Percentiles rank a stretch among this genome's conserved stretches.
phyloP scores from a whole-genome alignment of 1,139 yeast species.

The Lodderomyces margitis region DNA sequence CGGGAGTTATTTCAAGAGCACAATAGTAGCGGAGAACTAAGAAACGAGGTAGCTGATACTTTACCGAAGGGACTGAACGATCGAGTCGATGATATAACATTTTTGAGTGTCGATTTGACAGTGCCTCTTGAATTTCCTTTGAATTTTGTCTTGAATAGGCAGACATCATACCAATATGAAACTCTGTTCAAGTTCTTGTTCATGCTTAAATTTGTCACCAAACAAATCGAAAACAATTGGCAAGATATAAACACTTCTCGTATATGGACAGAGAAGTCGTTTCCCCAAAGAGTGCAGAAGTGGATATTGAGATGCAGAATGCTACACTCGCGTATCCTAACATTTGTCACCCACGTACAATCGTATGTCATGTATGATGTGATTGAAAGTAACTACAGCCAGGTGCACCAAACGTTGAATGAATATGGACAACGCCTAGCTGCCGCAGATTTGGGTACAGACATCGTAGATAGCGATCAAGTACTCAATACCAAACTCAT shows the following conservation, averaged over 20 bases:
- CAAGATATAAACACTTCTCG: slow-evolving; percentile 62
- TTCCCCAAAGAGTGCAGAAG: slow-evolving; percentile 40
- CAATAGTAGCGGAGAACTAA: neutral
- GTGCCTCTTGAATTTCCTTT: slow-evolving; percentile 81
- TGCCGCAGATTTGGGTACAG: neutral
- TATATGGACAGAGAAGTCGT: slow-evolving; percentile 60
- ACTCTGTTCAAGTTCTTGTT: slow-evolving; percentile 71
- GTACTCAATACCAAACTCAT: slow-evolving; percentile 7
- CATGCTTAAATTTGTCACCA: slow-evolving; percentile 60
- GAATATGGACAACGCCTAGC: neutral
- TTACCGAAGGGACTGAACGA: neutral
- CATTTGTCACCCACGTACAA: slow-evolving; percentile 55
- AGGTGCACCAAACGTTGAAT: neutral
- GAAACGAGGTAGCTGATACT: neutral
- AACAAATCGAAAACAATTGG: slow-evolving; percentile 68
- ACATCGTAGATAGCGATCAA: slow-evolving; percentile 1
- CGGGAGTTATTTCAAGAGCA: neutral
- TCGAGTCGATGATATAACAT: slow-evolving; percentile 18
- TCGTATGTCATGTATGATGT: slow-evolving; percentile 61
- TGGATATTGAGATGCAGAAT: slow-evolving; percentile 61
- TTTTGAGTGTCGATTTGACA: slow-evolving; percentile 56
- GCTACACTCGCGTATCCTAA: slow-evolving; percentile 61
- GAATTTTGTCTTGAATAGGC: slow-evolving; percentile 68
- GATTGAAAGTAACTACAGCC: slow-evolving; percentile 53
- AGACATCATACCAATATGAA: slow-evolving; percentile 76